These are phyloP conservation scores for Conticribra weissflogii DNA, from an alignment of 108 stramenopile genomes.

Conservation along the genomic window DNA sequence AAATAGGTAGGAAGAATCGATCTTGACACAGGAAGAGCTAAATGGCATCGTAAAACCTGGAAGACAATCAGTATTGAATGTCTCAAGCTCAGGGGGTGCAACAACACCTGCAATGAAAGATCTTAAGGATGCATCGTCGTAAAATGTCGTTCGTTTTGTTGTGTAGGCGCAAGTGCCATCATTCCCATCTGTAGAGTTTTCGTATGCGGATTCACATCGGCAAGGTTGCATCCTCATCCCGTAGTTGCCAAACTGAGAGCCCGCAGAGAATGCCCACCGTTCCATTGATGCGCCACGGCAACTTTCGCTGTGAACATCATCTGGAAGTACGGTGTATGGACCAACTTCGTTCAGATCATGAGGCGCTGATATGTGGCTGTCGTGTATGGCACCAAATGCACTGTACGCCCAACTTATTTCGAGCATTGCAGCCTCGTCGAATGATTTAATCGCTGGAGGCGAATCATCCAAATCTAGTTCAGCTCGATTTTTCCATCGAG, in stretches of 20 bases:
- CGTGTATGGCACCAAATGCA: constrained; percentile 10
- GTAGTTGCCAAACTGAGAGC: constrained; percentile 4
- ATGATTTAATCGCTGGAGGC: constrained; percentile 83
- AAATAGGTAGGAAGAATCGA: background rate
- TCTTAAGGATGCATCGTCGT: constrained; percentile 28
- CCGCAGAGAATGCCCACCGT: constrained; percentile 71
- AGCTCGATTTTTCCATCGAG: constrained; percentile 87
- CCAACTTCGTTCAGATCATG: background rate
- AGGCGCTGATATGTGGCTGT: background rate
- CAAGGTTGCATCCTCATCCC: constrained; percentile 21
- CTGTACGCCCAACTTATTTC: constrained; percentile 24
- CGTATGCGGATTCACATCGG: background rate
- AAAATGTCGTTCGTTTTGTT: constrained; percentile 13
- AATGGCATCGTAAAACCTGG: constrained; percentile 58
- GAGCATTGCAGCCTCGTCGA: constrained; percentile 65
- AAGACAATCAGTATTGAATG: constrained; percentile 59
- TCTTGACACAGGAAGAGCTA: constrained; percentile 1
- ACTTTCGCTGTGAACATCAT: background rate
- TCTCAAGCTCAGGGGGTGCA: constrained; percentile 57
- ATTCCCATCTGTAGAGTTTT: background rate
- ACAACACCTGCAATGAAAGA: constrained; percentile 25
- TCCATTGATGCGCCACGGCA: constrained; percentile 56
- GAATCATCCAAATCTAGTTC: constrained; percentile 53
- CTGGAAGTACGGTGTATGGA: background rate
- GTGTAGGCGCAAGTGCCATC: constrained; percentile 23